Conservation (phyloP, 345 rosid species). For the Limnanthes douglasii region DNA sequence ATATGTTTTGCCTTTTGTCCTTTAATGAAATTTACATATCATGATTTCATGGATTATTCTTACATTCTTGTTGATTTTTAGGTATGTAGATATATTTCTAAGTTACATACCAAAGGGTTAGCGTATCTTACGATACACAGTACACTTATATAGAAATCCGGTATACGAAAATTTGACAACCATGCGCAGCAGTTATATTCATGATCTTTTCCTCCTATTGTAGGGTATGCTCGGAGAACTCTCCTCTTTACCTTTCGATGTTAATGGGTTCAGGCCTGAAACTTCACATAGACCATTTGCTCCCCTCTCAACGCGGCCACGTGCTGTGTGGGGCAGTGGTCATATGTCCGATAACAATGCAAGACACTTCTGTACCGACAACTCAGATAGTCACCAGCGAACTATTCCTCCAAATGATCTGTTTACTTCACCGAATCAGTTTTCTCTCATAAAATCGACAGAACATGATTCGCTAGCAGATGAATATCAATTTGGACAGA, state of each 20-base stretch:
- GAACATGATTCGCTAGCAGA: slow-evolving; percentile 16
- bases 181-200: slow-evolving; percentile 1
- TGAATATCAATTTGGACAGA: slow-evolving; percentile 16
- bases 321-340: slow-evolving; percentile 14
- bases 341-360: slow-evolving; percentile 17
- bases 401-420: slow-evolving; percentile 12
- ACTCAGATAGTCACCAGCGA: slow-evolving; percentile 19
- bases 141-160: too few species aligned
- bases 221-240: slow-evolving; percentile 22
- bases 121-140: too few species aligned
- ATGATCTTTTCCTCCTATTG: slow-evolving; percentile 4
- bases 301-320: slow-evolving; percentile 11
- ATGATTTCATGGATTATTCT: too few species aligned
- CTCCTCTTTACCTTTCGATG: slow-evolving; percentile 19
- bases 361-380: slow-evolving; percentile 12
- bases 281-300: slow-evolving; percentile 14
- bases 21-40: too few species aligned
- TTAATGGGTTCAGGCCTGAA: slow-evolving; percentile 18
- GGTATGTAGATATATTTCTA: slow-evolving; percentile 2
- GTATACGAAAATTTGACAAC: too few species aligned
- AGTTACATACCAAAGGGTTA: too few species aligned
- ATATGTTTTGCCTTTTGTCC: too few species aligned
- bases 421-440: slow-evolving; percentile 12
- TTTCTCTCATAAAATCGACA: slow-evolving; percentile 18
- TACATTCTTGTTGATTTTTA: slow-evolving; percentile 3